These are phyloP conservation scores for Trichoderma sp. DNA, from an alignment of 2,329 filamentous ascomycete genomes.

Conservation along the genomic window DNA sequence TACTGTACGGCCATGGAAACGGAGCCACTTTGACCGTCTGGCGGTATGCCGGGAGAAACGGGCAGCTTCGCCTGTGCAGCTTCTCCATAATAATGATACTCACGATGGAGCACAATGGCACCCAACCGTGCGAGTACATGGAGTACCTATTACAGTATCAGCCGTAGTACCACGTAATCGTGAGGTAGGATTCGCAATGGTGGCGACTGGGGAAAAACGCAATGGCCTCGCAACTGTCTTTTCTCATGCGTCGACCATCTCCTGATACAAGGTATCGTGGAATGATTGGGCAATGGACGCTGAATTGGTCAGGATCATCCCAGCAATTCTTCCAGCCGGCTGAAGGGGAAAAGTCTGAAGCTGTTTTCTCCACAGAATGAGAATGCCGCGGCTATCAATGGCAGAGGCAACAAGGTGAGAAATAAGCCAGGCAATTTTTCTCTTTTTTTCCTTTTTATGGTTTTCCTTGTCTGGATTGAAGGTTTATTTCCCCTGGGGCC, in stretches of 20 bases:
- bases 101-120: conserved; percentile 4
- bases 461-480: neutral
- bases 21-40: conserved; percentile 7
- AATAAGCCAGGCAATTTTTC: neutral
- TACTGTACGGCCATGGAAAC: neutral
- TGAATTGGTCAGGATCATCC: neutral
- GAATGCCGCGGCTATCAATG: neutral
- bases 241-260: neutral
- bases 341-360: neutral
- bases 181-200: neutral
- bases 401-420: neutral
- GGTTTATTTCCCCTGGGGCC: neutral
- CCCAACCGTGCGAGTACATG: neutral
- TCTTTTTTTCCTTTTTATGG: neutral
- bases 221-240: neutral
- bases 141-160: neutral
- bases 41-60: conserved; percentile 18
- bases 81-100: conserved; percentile 3
- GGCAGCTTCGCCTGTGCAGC: conserved; percentile 14
- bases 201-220: neutral
- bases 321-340: no score
- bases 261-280: neutral
- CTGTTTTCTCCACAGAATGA: neutral
- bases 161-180: neutral
- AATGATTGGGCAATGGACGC: neutral